A percentile compares a stretch with the other conserved stretches of the same genome.
Evolutionary conservation across 441 rosid genomes (phyloP).

Genomic region (Populus hybrid): DNA sequence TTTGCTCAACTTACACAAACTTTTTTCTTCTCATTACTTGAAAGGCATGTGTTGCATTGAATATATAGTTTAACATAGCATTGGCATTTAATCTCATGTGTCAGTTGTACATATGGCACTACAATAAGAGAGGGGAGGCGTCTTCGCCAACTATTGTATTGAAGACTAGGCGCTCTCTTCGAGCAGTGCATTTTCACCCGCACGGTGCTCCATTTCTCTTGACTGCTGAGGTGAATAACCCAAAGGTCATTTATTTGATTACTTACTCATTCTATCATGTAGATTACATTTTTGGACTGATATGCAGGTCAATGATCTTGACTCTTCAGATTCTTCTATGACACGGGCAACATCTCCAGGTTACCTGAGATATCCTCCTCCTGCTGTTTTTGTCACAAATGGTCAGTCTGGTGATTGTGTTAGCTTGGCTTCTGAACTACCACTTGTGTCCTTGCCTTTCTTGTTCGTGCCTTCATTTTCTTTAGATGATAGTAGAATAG

Average conservation of each 20-base stretch:
- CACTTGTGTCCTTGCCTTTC: constrained; percentile 57
- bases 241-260: constrained; percentile 22
- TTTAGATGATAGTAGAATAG: constrained; percentile 47
- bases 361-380: constrained; percentile 74
- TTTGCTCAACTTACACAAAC: constrained; percentile 13
- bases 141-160: constrained; percentile 68
- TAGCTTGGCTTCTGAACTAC: constrained; percentile 55
- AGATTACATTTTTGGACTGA: constrained; percentile 46
- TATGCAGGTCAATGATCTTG: constrained; percentile 94
- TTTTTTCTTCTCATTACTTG: neutral
- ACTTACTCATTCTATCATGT: constrained; percentile 20
- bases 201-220: constrained; percentile 87
- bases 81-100: constrained; percentile 25
- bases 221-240: constrained; percentile 83
- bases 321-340: constrained; percentile 78
- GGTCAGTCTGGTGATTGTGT: constrained; percentile 46
- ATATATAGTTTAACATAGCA: neutral
- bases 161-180: constrained; percentile 77
- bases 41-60: neutral
- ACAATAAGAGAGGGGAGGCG: constrained; percentile 59
- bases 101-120: constrained; percentile 86
- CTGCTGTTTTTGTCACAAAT: constrained; percentile 63
- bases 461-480: constrained; percentile 50
- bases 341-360: constrained; percentile 75
- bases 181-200: constrained; percentile 97